These are phyloP conservation scores for Microsporum ferrugineum DNA, from an alignment of 2,329 filamentous ascomycete species.

Conservation along the genomic window DNA sequence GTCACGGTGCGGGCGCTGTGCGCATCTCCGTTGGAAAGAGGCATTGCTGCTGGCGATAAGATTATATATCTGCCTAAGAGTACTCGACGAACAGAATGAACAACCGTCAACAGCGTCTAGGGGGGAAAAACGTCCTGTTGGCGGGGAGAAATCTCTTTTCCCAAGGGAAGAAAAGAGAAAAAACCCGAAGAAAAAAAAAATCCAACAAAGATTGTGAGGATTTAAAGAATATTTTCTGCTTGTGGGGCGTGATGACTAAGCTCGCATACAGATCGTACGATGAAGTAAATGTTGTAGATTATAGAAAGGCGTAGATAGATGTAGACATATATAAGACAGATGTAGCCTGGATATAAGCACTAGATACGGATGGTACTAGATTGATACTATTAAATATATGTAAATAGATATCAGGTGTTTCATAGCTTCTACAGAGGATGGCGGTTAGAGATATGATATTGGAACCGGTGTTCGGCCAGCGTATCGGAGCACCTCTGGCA, in stretches of 20 bases:
- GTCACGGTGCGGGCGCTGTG: slow-evolving; percentile 39
- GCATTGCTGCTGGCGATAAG: slow-evolving; percentile 45
- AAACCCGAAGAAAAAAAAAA: slow-evolving; percentile 18
- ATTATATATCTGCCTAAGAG: slow-evolving; percentile 18
- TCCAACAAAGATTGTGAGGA: slow-evolving; percentile 4
- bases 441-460: too few species aligned
- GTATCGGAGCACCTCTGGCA: neutral
- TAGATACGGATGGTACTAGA: too few species aligned
- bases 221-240: slow-evolving; percentile 7
- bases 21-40: slow-evolving; percentile 55
- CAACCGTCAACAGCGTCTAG: slow-evolving; percentile 34
- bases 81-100: neutral
- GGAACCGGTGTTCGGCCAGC: neutral
- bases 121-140: slow-evolving; percentile 38
- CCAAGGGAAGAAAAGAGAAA: slow-evolving; percentile 41
- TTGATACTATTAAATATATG: too few species aligned
- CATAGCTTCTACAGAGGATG: too few species aligned
- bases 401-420: too few species aligned
- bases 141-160: slow-evolving; percentile 51
- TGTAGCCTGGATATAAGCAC: too few species aligned
- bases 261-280: neutral
- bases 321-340: too few species aligned
- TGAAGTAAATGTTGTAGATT: neutral
- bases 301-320: neutral
- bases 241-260: neutral